Evolutionary conservation across 1,139 yeast species (phyloP).

Genomic region (Scheffersomyces titani): DNA sequence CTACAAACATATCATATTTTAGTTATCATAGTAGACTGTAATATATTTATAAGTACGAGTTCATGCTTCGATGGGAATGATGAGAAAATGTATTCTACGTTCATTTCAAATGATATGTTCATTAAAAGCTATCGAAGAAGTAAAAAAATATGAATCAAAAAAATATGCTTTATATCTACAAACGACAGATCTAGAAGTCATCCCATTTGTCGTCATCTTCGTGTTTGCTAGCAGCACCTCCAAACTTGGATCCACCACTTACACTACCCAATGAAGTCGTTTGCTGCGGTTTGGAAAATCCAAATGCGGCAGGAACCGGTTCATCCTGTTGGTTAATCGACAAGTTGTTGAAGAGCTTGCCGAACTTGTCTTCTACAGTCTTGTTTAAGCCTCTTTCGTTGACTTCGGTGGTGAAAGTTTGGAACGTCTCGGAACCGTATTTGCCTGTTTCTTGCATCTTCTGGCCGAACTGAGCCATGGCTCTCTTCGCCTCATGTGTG

Average conservation of each 20-base stretch:
- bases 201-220: conserved; percentile 48
- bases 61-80: neutral
- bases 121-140: neutral
- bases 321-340: conserved; percentile 24
- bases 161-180: neutral
- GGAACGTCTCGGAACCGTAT: conserved; percentile 67
- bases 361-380: conserved; percentile 50
- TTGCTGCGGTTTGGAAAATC: conserved; percentile 60
- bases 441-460: conserved; percentile 87
- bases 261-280: conserved; percentile 59
- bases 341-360: conserved; percentile 52
- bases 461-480: conserved; percentile 95
- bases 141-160: neutral
- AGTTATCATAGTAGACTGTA: no score
- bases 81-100: neutral
- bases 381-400: conserved; percentile 35
- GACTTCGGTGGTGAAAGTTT: conserved; percentile 55
- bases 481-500: conserved; percentile 78
- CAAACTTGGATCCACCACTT: conserved; percentile 32
- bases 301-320: conserved; percentile 67
- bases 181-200: conserved; percentile 29
- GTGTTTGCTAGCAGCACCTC: conserved; percentile 16
- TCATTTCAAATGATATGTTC: neutral
- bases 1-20: neutral
- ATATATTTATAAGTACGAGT: neutral